Evolutionary conservation across 1,284 basidiomycete genomes (phyloP).

Genomic region (Melampsora americana): DNA sequence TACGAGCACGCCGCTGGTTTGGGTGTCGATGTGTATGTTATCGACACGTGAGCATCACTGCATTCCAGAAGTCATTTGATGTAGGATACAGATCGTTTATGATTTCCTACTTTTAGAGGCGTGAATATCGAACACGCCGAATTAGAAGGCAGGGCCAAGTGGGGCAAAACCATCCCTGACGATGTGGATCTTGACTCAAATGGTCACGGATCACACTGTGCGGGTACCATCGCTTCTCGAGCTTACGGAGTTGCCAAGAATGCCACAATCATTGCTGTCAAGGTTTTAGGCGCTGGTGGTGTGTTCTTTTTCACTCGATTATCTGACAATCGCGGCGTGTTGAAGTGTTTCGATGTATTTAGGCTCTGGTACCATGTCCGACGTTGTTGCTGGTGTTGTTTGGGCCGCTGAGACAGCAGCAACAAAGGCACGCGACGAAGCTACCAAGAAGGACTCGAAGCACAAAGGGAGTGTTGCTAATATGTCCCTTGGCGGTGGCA

Average conservation of each 20-base stretch:
- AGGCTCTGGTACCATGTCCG: conserved; percentile 92
- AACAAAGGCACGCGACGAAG: conserved; percentile 59
- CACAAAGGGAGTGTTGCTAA: conserved; percentile 96
- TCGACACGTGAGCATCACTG: conserved; percentile 56
- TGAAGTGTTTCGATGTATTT: conserved; percentile 58
- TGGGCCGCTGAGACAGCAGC: conserved; percentile 73
- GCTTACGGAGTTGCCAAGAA: conserved; percentile 92
- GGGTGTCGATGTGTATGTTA: conserved; percentile 78
- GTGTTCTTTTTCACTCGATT: neutral
- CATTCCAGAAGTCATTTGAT: neutral
- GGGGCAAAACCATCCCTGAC: conserved; percentile 82
- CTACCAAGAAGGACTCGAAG: conserved; percentile 66
- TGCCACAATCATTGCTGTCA: conserved; percentile 89
- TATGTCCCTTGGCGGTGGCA: conserved; percentile 96
- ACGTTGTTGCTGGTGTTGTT: conserved; percentile 80
- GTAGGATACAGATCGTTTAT: neutral
- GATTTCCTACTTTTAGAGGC: conserved; percentile 70
- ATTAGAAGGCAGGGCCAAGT: conserved; percentile 78
- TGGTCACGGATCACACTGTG: conserved; percentile 73
- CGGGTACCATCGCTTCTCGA: conserved; percentile 64
- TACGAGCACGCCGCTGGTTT: conserved; percentile 74
- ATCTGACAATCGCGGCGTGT: neutral
- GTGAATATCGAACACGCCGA: conserved; percentile 82
- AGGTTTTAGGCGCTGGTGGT: conserved; percentile 72
- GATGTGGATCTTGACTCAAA: conserved; percentile 71